Base-by-base conservation (phyloP, 108 stramenopile genomes). In the Fistulifera solaris region DNA sequence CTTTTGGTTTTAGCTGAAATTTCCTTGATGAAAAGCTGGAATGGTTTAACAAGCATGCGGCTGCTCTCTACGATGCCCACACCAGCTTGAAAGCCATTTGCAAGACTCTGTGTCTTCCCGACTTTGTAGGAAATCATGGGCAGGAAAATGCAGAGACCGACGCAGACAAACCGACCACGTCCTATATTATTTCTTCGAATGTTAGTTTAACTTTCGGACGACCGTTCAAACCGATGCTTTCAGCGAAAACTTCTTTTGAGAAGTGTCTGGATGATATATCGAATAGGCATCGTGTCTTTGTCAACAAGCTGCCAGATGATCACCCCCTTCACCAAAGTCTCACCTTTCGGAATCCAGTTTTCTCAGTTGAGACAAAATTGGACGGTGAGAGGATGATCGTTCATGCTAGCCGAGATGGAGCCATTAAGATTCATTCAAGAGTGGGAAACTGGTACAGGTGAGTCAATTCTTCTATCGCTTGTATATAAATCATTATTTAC, bases 331-430 rank as follows among this genome's bases (percentile, higher is more conserved):
- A 15, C 3, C 18, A 26, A 8, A 16, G 31, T 44, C 69, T 87
- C 35, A 67, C 82, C 10, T 52, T 93, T 45, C 68, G 72, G 18
- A 77, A 79, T 59, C 91, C 91, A 38, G 71, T 80, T 1, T 78
- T 93, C 47, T 61, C 68, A 31, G 74, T 80, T 38, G 91, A 93
- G 67, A 72, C 78, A 39, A 93, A 93, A 52, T 68, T 85, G 55
- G 89, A 92, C 65, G 89, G 89, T n/a, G 86, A 92, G 53, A 67
- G 86, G 24, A 67, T 81, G 61, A 42, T 92, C 23, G 61, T 78
- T 13, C 86, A 92, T 65, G 56, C 56, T 16, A 16, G 17, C 46
- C 46, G 47, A 48, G 19, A 31, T 31, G 58, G 47, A 10, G 22
- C 27, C 38, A 38, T 27, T 8, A 48, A 59, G 31, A 17, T 48